phyloP scores from a whole-genome alignment of 2,329 filamentous ascomycete species.

The Fusarium subglutinans region DNA sequence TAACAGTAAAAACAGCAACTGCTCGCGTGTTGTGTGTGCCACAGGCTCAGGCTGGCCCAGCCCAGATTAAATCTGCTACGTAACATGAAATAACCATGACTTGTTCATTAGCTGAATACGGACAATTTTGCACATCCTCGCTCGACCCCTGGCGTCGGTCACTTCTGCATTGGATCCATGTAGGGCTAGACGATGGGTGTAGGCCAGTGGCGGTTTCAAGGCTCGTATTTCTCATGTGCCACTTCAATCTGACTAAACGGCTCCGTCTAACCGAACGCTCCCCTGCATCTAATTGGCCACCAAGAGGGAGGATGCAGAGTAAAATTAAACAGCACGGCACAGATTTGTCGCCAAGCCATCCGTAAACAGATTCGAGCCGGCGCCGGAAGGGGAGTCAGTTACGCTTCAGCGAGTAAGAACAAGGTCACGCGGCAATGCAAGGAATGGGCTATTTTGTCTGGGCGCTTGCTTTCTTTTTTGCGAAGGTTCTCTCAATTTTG shows the following conservation, averaged over 20 bases:
- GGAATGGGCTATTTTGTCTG: not conserved
- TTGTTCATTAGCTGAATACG: slow-evolving; percentile 6
- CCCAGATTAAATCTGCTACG: slow-evolving; percentile 10
- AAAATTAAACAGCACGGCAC: not conserved
- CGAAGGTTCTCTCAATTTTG: not conserved
- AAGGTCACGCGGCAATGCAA: not conserved
- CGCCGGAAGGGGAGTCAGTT: not conserved
- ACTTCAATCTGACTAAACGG: not conserved
- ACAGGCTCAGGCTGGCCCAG: not conserved
- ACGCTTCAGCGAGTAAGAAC: not conserved
- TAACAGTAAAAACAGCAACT: slow-evolving; percentile 35
- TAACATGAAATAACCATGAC: slow-evolving; percentile 5
- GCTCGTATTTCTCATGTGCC: slow-evolving; percentile 16
- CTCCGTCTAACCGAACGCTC: slow-evolving; percentile 16
- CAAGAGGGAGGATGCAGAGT: not conserved
- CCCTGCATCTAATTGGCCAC: not conserved
- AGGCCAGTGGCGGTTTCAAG: slow-evolving; percentile 22
- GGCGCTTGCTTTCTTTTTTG: not conserved
- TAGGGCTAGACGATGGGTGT: slow-evolving; percentile 9
- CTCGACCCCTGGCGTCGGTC: not conserved
- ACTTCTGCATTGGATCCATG: slow-evolving; percentile 4
- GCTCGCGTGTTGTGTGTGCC: slow-evolving; percentile 36
- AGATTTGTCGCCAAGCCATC: not conserved
- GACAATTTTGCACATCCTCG: not conserved
- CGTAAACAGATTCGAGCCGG: not conserved